Evolutionary conservation across 345 rosid species (phyloP).

Genomic region (Eucalyptus pauciflora): DNA sequence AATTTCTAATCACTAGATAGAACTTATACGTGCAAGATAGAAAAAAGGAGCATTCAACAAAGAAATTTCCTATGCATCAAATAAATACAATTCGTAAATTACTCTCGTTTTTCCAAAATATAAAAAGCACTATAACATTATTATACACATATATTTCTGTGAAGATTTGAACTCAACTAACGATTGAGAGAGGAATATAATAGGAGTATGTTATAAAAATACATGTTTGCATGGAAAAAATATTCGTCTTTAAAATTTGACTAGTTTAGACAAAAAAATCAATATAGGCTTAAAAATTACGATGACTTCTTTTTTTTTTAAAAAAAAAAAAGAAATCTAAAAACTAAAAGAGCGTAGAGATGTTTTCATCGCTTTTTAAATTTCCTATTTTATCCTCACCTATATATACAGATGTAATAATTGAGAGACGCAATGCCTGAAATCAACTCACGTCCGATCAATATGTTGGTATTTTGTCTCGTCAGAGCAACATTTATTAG

Average conservation of each 20-base stretch:
- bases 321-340: not conserved
- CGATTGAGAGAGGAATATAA: not conserved
- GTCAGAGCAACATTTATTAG: not conserved
- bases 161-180: not conserved
- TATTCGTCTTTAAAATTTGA: not conserved
- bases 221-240: not conserved
- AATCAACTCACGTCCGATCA: not conserved
- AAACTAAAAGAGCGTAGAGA: not conserved
- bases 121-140: not conserved
- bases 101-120: not conserved
- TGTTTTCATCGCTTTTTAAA: not conserved
- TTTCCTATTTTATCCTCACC: not conserved
- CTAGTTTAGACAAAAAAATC: not conserved
- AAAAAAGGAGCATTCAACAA: not conserved
- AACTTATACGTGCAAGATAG: not conserved
- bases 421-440: accelerated
- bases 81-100: not conserved
- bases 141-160: not conserved
- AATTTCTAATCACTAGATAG: not conserved
- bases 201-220: not conserved
- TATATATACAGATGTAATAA: not conserved
- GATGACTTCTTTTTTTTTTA: not conserved
- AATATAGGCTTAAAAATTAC: not conserved
- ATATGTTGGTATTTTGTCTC: not conserved
- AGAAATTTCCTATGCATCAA: not conserved